A percentile compares a stretch with the other conserved stretches of the same genome.
phyloP scores from a whole-genome alignment of 2,329 filamentous ascomycete species.

The Hysterium pulicare region DNA sequence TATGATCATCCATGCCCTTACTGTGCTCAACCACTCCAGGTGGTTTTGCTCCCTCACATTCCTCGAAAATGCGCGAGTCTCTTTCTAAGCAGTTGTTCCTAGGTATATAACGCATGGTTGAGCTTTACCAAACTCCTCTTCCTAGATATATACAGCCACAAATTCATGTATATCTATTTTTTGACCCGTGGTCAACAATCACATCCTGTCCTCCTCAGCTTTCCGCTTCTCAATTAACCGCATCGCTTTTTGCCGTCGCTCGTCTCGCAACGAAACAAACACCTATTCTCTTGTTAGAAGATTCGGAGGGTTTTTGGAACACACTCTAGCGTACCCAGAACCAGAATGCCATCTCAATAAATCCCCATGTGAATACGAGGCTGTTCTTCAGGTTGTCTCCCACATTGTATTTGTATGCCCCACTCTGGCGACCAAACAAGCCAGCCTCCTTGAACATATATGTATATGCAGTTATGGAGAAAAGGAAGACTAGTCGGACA shows the following conservation, averaged over 20 bases:
- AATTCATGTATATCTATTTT: neutral
- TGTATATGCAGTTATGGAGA: slow-evolving; percentile 60
- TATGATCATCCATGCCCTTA: no score
- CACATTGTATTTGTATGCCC: slow-evolving; percentile 23
- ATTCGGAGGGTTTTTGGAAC: neutral
- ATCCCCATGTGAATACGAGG: slow-evolving; percentile 78
- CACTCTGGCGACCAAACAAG: slow-evolving; percentile 35
- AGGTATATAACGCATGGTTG: no score
- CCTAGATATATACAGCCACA: no score
- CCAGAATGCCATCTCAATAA: slow-evolving; percentile 80
- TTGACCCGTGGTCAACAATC: neutral
- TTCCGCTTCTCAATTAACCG: slow-evolving; percentile 31
- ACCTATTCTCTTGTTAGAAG: slow-evolving; percentile 20
- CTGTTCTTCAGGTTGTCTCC: slow-evolving; percentile 74
- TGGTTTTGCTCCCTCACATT: no score
- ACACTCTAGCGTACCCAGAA: slow-evolving; percentile 64
- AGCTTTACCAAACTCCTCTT: no score
- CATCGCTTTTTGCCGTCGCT: slow-evolving; percentile 28
- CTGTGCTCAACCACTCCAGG: no score
- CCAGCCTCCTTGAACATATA: slow-evolving; percentile 59
- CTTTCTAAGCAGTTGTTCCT: no score
- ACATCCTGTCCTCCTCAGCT: slow-evolving; percentile 23
- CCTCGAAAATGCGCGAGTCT: no score
- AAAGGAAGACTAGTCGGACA: slow-evolving; percentile 62
- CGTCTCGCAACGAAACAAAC: slow-evolving; percentile 35